A percentile compares a stretch with the other conserved stretches of the same genome.
These are phyloP conservation scores for Russula vinacea DNA, from an alignment of 768 basidiomycete genomes.

Conservation along the genomic window DNA sequence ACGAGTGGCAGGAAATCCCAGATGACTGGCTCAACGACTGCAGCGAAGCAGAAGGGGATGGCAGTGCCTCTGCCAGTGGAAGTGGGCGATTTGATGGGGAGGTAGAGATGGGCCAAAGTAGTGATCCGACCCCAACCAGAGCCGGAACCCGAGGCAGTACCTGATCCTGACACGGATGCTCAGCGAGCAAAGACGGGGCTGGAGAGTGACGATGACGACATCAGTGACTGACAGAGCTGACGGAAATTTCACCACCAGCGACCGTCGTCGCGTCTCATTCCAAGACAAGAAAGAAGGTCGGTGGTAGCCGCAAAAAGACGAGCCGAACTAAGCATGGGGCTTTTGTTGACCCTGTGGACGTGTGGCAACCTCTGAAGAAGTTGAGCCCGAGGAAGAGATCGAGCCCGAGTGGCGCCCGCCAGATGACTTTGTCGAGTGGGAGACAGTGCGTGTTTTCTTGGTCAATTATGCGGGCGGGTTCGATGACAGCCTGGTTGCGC, in stretches of 20 bases:
- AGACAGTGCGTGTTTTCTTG: slow-evolving; percentile 54
- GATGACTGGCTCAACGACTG: slow-evolving; percentile 60
- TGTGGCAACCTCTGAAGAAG: slow-evolving; percentile 27
- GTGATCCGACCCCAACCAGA: slow-evolving; percentile 15
- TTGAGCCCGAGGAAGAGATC: slow-evolving; percentile 29
- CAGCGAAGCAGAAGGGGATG: slow-evolving; percentile 27
- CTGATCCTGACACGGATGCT: slow-evolving; percentile 23
- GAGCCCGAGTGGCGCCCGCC: slow-evolving; percentile 36
- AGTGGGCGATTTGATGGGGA: slow-evolving; percentile 29
- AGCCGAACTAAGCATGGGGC: slow-evolving; percentile 18
- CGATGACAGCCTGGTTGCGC: slow-evolving; percentile 2
- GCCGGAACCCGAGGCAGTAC: slow-evolving; percentile 31
- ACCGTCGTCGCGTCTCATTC: slow-evolving; percentile 31
- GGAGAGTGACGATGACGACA: slow-evolving; percentile 57
- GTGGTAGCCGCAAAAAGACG: slow-evolving; percentile 16
- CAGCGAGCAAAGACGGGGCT: slow-evolving; percentile 46
- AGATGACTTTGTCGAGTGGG: slow-evolving; percentile 77
- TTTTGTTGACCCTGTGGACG: slow-evolving; percentile 14
- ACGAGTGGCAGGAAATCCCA: slow-evolving; percentile 76
- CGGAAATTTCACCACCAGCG: slow-evolving; percentile 43
- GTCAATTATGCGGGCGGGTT: not conserved
- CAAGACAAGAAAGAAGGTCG: slow-evolving; percentile 22
- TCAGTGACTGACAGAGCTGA: slow-evolving; percentile 74
- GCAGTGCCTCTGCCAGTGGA: slow-evolving; percentile 21
- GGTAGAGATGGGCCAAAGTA: slow-evolving; percentile 22